phyloP scores from a whole-genome alignment of 2,329 filamentous ascomycete genomes.

The Calonectria henricotiae region DNA sequence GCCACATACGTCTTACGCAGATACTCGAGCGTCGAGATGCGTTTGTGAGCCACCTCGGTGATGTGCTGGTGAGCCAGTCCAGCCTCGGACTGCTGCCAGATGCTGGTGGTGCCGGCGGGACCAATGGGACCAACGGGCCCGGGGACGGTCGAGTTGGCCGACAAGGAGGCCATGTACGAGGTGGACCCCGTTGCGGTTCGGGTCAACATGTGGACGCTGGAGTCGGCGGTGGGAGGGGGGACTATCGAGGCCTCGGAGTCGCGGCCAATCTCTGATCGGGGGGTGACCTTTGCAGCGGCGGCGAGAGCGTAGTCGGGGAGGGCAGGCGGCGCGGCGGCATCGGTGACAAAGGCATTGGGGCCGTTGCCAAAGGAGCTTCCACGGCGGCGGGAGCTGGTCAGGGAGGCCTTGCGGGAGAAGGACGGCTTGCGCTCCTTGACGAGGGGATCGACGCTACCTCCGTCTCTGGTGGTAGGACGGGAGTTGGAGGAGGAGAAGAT shows the following conservation, averaged over 20 bases:
- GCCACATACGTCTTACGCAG: conserved; percentile 88
- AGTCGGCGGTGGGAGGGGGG: conserved; percentile 55
- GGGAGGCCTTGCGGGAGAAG: conserved; percentile 70
- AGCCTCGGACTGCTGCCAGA: conserved; percentile 65
- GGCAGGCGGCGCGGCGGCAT: conserved; percentile 67
- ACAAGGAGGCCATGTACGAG: conserved; percentile 45
- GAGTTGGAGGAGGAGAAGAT: conserved; percentile 58
- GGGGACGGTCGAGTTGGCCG: conserved; percentile 37
- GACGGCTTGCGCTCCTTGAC: conserved; percentile 69
- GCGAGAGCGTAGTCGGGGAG: conserved; percentile 70
- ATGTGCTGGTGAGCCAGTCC: conserved; percentile 75
- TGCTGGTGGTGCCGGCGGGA: conserved; percentile 44
- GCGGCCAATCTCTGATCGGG: conserved; percentile 45
- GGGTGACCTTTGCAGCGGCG: conserved; percentile 64
- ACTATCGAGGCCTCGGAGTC: conserved; percentile 40
- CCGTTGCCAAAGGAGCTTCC: conserved; percentile 60
- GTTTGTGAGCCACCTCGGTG: conserved; percentile 89
- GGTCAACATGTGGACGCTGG: conserved; percentile 64
- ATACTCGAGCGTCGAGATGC: conserved; percentile 95
- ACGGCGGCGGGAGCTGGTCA: conserved; percentile 65
- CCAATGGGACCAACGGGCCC: conserved; percentile 38
- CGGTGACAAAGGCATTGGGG: conserved; percentile 60
- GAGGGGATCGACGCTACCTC: conserved; percentile 53
- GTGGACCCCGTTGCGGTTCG: conserved; percentile 60
- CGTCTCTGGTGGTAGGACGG: conserved; percentile 59